Evolutionary conservation across 805 yeast species (phyloP).

Genomic region (Priceomyces haplophilus): DNA sequence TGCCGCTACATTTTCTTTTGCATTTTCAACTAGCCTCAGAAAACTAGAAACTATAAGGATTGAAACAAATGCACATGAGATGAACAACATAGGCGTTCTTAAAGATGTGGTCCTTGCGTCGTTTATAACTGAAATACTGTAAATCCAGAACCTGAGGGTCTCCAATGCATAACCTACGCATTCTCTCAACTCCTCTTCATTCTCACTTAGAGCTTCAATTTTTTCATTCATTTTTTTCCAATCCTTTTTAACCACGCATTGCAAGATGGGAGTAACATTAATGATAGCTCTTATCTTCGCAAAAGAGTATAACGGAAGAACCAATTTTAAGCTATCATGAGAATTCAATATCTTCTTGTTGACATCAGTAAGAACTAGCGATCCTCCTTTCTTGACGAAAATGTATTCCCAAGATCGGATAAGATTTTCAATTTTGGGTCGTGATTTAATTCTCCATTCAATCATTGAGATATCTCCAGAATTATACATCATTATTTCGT

Average conservation of each 20-base stretch:
- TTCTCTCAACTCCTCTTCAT: constrained; percentile 64
- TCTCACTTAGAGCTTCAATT: constrained; percentile 45
- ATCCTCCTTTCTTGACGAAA: constrained; percentile 62
- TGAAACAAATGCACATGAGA: constrained; percentile 66
- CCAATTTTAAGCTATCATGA: constrained; percentile 57
- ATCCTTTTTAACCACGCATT: constrained; percentile 60
- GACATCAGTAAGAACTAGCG: constrained; percentile 50
- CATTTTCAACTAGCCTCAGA: constrained; percentile 50
- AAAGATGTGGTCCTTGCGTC: constrained; percentile 67
- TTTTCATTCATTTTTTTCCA: constrained; percentile 64
- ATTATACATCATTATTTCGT: constrained; percentile 39
- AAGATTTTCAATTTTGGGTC: constrained; percentile 57
- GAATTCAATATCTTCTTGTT: constrained; percentile 48
- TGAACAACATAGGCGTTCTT: constrained; percentile 72
- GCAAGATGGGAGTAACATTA: constrained; percentile 58
- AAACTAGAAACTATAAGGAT: constrained; percentile 62
- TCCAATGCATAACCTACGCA: constrained; percentile 56
- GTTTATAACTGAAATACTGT: constrained; percentile 59
- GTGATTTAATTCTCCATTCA: constrained; percentile 62
- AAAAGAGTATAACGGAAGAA: constrained; percentile 62
- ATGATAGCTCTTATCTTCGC: constrained; percentile 66
- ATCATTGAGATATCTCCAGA: constrained; percentile 47
- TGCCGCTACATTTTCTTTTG: constrained; percentile 29
- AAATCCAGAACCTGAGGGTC: constrained; percentile 68
- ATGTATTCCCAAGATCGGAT: constrained; percentile 66